phyloP scores from a whole-genome alignment of 257 asterid species.

The Leptodermis oblonga region DNA sequence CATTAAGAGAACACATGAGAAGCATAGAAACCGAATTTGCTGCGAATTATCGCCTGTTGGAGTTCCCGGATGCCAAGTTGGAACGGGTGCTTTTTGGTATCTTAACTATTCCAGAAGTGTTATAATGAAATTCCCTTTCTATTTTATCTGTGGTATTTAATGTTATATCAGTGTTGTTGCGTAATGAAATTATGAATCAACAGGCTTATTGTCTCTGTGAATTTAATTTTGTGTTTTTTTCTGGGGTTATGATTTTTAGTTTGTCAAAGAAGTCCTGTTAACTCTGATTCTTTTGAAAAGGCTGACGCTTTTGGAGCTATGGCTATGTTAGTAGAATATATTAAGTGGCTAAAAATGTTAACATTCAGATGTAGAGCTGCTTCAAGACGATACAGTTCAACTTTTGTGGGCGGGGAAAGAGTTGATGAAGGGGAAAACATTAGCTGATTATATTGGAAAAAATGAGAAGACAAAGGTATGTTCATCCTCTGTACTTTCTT shows the following conservation, averaged over 20 bases:
- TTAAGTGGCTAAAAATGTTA: neutral
- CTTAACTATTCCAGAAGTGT: neutral
- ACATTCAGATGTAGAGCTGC: slow-evolving; percentile 22
- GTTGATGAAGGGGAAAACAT: slow-evolving; percentile 22
- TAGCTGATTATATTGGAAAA: slow-evolving; percentile 29
- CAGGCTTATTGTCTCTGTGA: neutral
- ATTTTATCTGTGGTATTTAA: neutral
- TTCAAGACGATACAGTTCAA: slow-evolving; percentile 19
- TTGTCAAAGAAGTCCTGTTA: neutral
- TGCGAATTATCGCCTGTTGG: slow-evolving; percentile 6
- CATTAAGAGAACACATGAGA: slow-evolving; percentile 21
- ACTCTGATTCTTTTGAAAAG: neutral
- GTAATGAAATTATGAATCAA: neutral
- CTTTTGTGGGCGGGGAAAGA: slow-evolving; percentile 34
- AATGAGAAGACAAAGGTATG: slow-evolving; percentile 38
- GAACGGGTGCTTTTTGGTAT: slow-evolving; percentile 14
- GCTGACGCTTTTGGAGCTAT: neutral
- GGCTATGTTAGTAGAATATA: neutral
- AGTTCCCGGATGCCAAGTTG: slow-evolving; percentile 20
- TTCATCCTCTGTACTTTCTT: neutral
- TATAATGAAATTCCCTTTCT: neutral
- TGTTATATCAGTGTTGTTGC: slow-evolving; percentile 9
- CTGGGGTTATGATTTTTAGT: neutral
- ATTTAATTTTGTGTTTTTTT: neutral
- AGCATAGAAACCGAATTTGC: slow-evolving; percentile 24